Evolutionary conservation across 2,329 filamentous ascomycete genomes (phyloP), one percentile per base, ranked within the genome.

Genomic region (Sphaerostilbella broomeana): DNA sequence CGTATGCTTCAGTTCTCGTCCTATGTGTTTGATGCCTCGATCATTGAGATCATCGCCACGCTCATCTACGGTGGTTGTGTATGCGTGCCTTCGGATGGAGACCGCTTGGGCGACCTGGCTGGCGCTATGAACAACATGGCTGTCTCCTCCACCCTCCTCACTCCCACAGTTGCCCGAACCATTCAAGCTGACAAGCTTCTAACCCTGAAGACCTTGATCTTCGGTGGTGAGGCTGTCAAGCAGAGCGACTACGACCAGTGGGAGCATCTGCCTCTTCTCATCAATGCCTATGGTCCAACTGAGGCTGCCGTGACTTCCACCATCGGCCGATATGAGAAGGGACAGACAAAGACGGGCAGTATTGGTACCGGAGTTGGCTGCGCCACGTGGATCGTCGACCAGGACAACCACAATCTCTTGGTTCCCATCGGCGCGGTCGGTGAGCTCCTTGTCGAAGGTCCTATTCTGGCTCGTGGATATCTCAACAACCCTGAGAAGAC

Each of bases 1-100:
- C 20, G 20, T n/a, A 18, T 34, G 19, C 42, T 49, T 4, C 40
- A 50, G 2, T 49, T 50, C 36, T 36, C 47, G 8, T 42, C 47
- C 2, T 45, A 35, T 6, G 44, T 35, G 10, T 49, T 47, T 15
- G 48, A 50, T 4, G 38, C 40, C 5, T 41, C 37, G 3, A 12
- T 47, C 12, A 15, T 29, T 6, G 45, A 47, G 26, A 46, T 47
- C 3, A 9, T 46, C 4, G 25, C 37, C 3, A 20, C 40, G 1
- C 40, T 47, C 10, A 3, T 44, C 5, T 7, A 20, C 1, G 42
- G 42, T 6, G 42, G 24, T 4, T 34, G 33, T 24, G 29, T 42
- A 19, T 52, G 50, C 20, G 35, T 52, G 1, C 49, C 50, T 2
- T 43, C 38, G 1, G 29, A 29, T 32, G 42, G 41, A 17, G 20